phyloP scores from a whole-genome alignment of 306 rosid species.

The Trifolium repens region DNA sequence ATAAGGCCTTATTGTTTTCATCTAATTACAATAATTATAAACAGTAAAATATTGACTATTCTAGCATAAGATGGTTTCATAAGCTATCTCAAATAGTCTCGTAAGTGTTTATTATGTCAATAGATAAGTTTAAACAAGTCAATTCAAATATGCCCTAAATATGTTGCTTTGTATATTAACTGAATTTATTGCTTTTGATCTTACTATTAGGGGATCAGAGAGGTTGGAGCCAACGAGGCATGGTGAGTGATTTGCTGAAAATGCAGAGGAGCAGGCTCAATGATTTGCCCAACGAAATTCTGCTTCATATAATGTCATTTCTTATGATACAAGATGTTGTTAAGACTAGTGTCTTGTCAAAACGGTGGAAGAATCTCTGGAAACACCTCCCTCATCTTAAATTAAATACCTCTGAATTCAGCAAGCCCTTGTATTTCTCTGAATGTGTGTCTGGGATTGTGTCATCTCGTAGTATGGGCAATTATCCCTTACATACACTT shows the following conservation, averaged over 20 bases:
- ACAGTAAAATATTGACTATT: too few relatives aligned
- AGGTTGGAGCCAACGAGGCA: neutral
- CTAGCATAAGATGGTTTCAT: neutral
- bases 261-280: neutral
- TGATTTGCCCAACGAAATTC: neutral
- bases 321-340: neutral
- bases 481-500: conserved; percentile 11
- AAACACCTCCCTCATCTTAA: conserved; percentile 14
- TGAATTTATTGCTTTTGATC: neutral
- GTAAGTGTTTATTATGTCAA: too few relatives aligned
- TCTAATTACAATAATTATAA: too few relatives aligned
- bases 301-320: conserved; percentile 16
- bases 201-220: neutral
- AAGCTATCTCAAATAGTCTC: neutral
- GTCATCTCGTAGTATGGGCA: neutral
- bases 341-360: conserved; percentile 22
- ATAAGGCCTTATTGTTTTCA: too few relatives aligned
- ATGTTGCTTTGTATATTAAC: neutral
- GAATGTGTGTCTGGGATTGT: conserved; percentile 27
- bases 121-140: too few relatives aligned
- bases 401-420: conserved; percentile 22
- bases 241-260: neutral
- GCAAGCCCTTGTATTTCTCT: neutral
- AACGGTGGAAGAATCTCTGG: conserved; percentile 34
- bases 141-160: neutral